Evolutionary conservation across 2,329 filamentous ascomycete species (phyloP), one percentile per base, ranked within the genome.

Genomic region (Beauveria australis): DNA sequence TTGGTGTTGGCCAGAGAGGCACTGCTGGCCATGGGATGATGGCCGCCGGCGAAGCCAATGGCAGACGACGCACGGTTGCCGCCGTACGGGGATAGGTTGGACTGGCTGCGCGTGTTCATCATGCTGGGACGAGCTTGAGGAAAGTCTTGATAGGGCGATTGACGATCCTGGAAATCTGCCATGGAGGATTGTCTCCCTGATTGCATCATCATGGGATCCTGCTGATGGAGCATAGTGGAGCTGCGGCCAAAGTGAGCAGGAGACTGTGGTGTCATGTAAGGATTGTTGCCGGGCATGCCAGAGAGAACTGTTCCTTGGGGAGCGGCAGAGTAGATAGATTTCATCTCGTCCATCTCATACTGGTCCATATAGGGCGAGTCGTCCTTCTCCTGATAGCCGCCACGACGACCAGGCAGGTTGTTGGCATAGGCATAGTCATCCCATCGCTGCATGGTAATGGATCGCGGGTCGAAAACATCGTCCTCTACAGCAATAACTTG

Each of bases 301-400:
- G 90, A 91, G 62, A 96, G 81, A 65, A 97, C 88, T 2, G 92
- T 97, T 8, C 91, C 91, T 81, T 73, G 92, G 79, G 81, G 93
- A 63, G 92, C 90, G 1, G 92, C 96, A 5, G 92, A 97, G 79
- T 97, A 97, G 62, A 95, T 87, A 0, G 92, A 96, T 73, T 91
- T 92, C 81, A 97, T 96, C 73, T 99, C 94, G 72, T 99, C 95
- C 88, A 97, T 92, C 75, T 99, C 94, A 69, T 92, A 96, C 64
- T 88, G 86, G 64, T 93, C 89, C 46, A 87, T 84, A 67, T 91
- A 92, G 1, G 77, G 77, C 49, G 81, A 83, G 26, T 85, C 81
- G 59, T 71, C 67, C 76, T 91, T 90, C 74, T 89, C 89, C 43
- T 78, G 76, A 58, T 80, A 78, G 33, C 84, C 82, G 59, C 92